Evolutionary conservation across 1,284 basidiomycete species (phyloP), one percentile per base, ranked within the genome.

Genomic region (Mycena citricolor): DNA sequence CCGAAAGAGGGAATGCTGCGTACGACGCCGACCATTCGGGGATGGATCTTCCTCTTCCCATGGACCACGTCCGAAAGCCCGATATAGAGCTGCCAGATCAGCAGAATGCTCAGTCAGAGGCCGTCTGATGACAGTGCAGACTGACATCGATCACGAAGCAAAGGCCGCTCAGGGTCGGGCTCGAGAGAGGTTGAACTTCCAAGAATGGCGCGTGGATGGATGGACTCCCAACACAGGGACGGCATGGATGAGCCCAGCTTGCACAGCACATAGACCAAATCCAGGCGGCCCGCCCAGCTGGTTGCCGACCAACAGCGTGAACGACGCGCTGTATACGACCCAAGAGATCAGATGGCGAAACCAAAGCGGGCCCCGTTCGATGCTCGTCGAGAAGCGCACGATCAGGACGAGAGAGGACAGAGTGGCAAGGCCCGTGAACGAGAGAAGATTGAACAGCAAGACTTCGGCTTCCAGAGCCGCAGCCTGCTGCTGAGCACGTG

Each of bases 11-110:
- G n/a, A n/a, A n/a, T n/a, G n/a, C n/a, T n/a, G n/a, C n/a, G n/a
- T n/a, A n/a, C n/a, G n/a, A n/a, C n/a, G n/a, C n/a, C n/a, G 8
- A 21, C 10, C 22, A 48, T 36, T 22, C 36, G 30, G 11, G 46
- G 46, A 10, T 38, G 40, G n/a, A 48, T 48, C 11, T 48, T 42
- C 20, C 36, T 33, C 25, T 48, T 48, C 11, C 19, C 11, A 17
- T 39, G 10, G 8, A 48, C 23, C 5, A 22, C 32, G 5, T 40
- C 29, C 14, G 46, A 48, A 2, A 48, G 32, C 0, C 32, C 16
- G 24, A 48, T 48, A 24, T 43, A 48, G 1, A 48, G 41, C 46
- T 43, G 16, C 14, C n/a, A n/a, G n/a, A n/a, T n/a, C n/a, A n/a
- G n/a, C n/a, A n/a, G n/a, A n/a, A 3, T 13, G n/a, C 10, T n/a